phyloP scores from a whole-genome alignment of 1,284 basidiomycete genomes.

The Rugosomyces carneus region DNA sequence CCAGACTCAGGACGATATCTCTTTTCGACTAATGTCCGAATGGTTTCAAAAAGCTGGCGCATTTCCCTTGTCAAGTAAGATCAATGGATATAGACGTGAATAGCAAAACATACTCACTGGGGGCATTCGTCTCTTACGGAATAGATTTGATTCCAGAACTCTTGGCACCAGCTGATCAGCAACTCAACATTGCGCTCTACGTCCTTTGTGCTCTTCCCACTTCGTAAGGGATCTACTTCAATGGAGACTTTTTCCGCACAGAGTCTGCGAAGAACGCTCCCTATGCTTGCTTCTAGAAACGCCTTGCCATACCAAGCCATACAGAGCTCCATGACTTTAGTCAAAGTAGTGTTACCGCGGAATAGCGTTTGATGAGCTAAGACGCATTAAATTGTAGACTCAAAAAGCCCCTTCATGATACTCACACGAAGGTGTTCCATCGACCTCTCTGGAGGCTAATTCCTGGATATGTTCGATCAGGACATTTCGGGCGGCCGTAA shows the following conservation, averaged over 20 bases:
- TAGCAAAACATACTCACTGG: slow-evolving; percentile 41
- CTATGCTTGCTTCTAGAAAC: slow-evolving; percentile 76
- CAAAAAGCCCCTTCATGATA: not conserved
- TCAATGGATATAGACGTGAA: slow-evolving; percentile 11
- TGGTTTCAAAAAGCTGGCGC: slow-evolving; percentile 62
- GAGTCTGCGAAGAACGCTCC: slow-evolving; percentile 58
- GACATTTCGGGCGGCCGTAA: slow-evolving; percentile 58
- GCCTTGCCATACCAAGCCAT: slow-evolving; percentile 70
- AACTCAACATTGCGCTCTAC: slow-evolving; percentile 65
- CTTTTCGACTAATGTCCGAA: slow-evolving; percentile 65
- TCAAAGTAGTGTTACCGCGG: slow-evolving; percentile 75
- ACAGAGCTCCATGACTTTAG: slow-evolving; percentile 73
- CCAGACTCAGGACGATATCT: slow-evolving; percentile 42
- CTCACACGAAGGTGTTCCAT: slow-evolving; percentile 56
- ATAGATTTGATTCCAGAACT: slow-evolving; percentile 77
- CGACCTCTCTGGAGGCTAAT: slow-evolving; percentile 62
- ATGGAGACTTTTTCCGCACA: slow-evolving; percentile 67
- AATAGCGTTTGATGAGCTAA: slow-evolving; percentile 64
- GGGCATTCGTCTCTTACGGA: slow-evolving; percentile 67
- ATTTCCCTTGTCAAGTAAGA: slow-evolving; percentile 52
- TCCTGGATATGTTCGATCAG: slow-evolving; percentile 63
- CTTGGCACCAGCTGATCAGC: slow-evolving; percentile 68
- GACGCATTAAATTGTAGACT: slow-evolving; percentile 2
- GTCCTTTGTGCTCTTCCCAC: slow-evolving; percentile 51
- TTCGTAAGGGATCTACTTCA: slow-evolving; percentile 70